Conservation (phyloP, 108 stramenopile species). For the Aureococcus anophagefferens region DNA sequence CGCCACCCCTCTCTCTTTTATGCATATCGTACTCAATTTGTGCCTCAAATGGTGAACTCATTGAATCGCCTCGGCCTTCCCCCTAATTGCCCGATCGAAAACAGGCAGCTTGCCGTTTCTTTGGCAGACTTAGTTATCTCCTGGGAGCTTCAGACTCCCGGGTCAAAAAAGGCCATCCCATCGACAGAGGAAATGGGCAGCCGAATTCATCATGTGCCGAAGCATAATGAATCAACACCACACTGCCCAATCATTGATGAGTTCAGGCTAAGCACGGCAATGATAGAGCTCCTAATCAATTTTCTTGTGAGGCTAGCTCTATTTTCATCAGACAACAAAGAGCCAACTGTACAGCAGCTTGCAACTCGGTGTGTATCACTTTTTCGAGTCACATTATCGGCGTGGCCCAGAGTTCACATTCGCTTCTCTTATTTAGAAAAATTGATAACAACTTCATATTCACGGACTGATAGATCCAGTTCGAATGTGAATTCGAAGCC, state of each 20-base stretch:
- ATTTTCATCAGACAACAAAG: slow-evolving; percentile 57
- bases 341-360: slow-evolving; percentile 7
- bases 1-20: slow-evolving; percentile 57
- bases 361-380: neutral
- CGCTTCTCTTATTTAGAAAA: slow-evolving; percentile 51
- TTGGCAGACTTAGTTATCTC: slow-evolving; percentile 68
- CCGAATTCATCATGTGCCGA: no score
- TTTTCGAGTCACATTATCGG: neutral
- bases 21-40: slow-evolving; percentile 48
- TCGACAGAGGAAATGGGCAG: no score
- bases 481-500: no score
- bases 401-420: slow-evolving; percentile 13
- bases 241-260: neutral
- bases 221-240: no score
- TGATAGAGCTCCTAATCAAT: slow-evolving; percentile 58
- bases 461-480: no score
- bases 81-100: slow-evolving; percentile 55
- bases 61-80: slow-evolving; percentile 66
- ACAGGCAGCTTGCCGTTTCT: slow-evolving; percentile 54
- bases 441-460: slow-evolving; percentile 34
- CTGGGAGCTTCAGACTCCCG: slow-evolving; percentile 54
- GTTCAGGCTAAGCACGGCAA: slow-evolving; percentile 18
- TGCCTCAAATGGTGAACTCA: slow-evolving; percentile 70
- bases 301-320: slow-evolving; percentile 66
- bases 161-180: no score